Base-by-base conservation (phyloP, 257 asterid genomes). In the Jaltomata sinuosa region DNA sequence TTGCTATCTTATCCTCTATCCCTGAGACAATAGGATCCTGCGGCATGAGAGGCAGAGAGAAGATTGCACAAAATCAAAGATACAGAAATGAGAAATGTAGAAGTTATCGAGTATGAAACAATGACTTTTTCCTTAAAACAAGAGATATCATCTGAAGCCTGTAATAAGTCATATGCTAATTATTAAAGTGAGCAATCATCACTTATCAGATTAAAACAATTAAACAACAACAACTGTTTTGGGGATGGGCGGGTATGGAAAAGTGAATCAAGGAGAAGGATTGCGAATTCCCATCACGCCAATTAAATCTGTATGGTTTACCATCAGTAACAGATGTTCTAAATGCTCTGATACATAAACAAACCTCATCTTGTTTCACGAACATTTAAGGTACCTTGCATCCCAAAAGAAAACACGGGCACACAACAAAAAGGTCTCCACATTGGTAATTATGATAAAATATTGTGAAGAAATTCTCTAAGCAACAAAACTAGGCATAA, bases 11-110 rank as follows among this genome's bases (percentile, higher is more conserved):
- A 69, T 97, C 99, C 92, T 97, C 99, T 85, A 95, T 97, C 88
- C 98, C 99, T 2, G 93, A 88, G 71, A 97, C 92, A n/a, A 97
- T 95, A 79, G 98, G 96, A 91, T 97, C 99, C 99, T 97, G 87
- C 47, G 85, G 87, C 50, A 84, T 62, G 57, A 77, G 61, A 87
- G 85, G 64, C 65, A 59, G 53, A 69, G 81, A 83, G 1, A 49
- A 76, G 3, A 76, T 15, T 22, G 45, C 61, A 49, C 62, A 49
- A 77, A 49, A 77, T 29, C 42, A 29, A 29, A 49, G 27, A 76
- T 76, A 11, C 62, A 27, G 25, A 49, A 67, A 32, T 9, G 14
- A 36, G 47, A 67, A 32, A 67, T 16, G 49, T 6, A 32, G 7
- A 68, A 77, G 62, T 49, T 77, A 77, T 27, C 29, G 27, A 27